Percentiles rank a stretch among this genome's conserved stretches.
Conservation (phyloP, 1,139 yeast genomes). For the Kodamaea fungicola region DNA sequence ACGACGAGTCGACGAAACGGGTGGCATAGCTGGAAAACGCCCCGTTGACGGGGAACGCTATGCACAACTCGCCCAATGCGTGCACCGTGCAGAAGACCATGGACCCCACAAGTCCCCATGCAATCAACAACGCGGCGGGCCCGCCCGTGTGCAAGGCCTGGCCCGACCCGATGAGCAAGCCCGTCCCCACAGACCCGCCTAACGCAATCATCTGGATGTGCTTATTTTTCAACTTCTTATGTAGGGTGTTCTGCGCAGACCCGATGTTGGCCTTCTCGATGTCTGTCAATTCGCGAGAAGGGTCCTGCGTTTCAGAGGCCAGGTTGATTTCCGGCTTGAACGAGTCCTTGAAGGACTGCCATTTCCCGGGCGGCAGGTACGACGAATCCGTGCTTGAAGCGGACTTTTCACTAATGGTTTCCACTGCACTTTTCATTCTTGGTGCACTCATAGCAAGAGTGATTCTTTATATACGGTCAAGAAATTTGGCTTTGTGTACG, state of each 20-base stretch:
- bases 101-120: slow-evolving; percentile 53
- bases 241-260: slow-evolving; percentile 35
- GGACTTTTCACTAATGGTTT: slow-evolving; percentile 2
- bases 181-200: slow-evolving; percentile 40
- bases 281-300: slow-evolving; percentile 19
- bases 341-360: slow-evolving; percentile 12
- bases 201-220: slow-evolving; percentile 46
- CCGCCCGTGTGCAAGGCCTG: slow-evolving; percentile 68
- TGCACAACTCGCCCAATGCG: slow-evolving; percentile 60
- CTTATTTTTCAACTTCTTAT: slow-evolving; percentile 35
- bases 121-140: slow-evolving; percentile 72
- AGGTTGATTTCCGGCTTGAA: slow-evolving; percentile 10
- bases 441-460: not conserved
- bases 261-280: slow-evolving; percentile 37
- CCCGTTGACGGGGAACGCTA: slow-evolving; percentile 60
- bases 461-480: not conserved
- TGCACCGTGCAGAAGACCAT: slow-evolving; percentile 52
- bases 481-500: not conserved
- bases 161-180: slow-evolving; percentile 72
- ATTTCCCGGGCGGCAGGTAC: slow-evolving; percentile 1
- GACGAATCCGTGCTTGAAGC: slow-evolving; percentile 3
- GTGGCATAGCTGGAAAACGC: slow-evolving; percentile 55
- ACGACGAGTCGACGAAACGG: slow-evolving; percentile 59
- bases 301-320: not conserved
- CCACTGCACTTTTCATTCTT: not conserved